These are phyloP conservation scores for Annulohypoxylon nitens DNA, from an alignment of 495 filamentous ascomycete species.

Conservation along the genomic window DNA sequence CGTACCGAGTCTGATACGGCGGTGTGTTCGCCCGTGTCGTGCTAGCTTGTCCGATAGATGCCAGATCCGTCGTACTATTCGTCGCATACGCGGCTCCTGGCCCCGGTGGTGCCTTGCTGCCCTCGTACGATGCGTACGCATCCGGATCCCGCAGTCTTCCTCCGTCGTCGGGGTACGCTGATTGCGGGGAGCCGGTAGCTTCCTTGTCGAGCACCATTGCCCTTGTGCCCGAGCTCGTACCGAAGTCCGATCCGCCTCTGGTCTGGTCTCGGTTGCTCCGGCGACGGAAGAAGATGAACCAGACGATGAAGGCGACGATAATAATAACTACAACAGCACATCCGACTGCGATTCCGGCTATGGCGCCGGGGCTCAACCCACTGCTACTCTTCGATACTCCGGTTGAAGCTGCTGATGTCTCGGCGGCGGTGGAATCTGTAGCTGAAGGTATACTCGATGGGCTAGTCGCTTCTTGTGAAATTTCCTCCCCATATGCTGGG, in stretches of 20 bases:
- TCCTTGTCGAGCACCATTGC: slow-evolving; percentile 60
- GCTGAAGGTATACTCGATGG: background rate
- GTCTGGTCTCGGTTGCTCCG: slow-evolving; percentile 33
- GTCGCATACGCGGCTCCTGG: slow-evolving; percentile 20
- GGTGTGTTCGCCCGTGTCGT: slow-evolving; percentile 43
- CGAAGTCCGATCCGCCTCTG: slow-evolving; percentile 31
- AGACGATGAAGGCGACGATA: slow-evolving; percentile 51
- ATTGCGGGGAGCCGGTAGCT: slow-evolving; percentile 51
- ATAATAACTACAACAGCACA: slow-evolving; percentile 52
- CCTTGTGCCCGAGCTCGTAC: slow-evolving; percentile 37
- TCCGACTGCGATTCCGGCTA: slow-evolving; percentile 60
- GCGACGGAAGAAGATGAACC: slow-evolving; percentile 54
- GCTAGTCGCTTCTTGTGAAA: background rate
- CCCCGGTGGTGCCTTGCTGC: slow-evolving; percentile 44
- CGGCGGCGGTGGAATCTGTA: slow-evolving; percentile 18
- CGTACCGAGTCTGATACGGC: slow-evolving; percentile 52
- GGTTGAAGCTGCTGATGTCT: background rate
- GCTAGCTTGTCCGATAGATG: slow-evolving; percentile 17
- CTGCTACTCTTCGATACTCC: slow-evolving; percentile 12
- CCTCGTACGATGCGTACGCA: slow-evolving; percentile 56
- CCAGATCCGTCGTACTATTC: slow-evolving; percentile 22
- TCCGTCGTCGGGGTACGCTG: slow-evolving; percentile 57
- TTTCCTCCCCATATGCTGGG: slow-evolving; percentile 8
- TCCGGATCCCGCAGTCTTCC: slow-evolving; percentile 23
- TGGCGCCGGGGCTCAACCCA: slow-evolving; percentile 51